Conservation (phyloP, 2,329 filamentous ascomycete genomes). For the Colletotrichum trifolii region DNA sequence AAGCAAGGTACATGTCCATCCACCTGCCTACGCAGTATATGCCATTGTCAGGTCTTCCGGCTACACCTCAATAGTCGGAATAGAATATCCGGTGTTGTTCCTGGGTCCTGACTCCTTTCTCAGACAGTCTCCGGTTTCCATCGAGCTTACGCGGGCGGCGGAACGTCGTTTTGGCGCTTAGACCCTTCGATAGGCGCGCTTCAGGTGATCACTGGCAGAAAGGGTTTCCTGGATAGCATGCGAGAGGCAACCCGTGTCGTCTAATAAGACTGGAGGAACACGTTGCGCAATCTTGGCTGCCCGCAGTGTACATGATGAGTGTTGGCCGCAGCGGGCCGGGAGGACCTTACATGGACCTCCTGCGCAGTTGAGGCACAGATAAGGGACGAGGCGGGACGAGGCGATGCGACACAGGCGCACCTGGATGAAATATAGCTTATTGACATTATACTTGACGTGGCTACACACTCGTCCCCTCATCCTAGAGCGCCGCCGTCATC, state of each 20-base stretch:
- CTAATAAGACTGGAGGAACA: constrained; percentile 11
- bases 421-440: not conserved
- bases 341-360: constrained; percentile 21
- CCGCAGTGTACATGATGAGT: too few relatives aligned
- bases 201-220: constrained; percentile 9
- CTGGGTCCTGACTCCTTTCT: not conserved
- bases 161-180: constrained; percentile 1
- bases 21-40: constrained; percentile 11
- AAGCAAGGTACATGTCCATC: constrained; percentile 22
- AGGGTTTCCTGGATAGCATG: constrained; percentile 16
- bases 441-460: too few relatives aligned
- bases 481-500: not conserved
- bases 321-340: constrained; percentile 2
- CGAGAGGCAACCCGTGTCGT: constrained; percentile 18
- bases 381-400: constrained; percentile 21
- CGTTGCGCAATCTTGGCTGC: constrained; percentile 5
- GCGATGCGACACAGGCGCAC: constrained; percentile 4
- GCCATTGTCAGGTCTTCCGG: too few relatives aligned
- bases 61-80: too few relatives aligned
- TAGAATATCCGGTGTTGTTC: constrained; percentile 6
- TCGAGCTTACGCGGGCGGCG: not conserved
- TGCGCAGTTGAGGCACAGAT: constrained; percentile 15
- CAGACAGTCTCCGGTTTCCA: not conserved
- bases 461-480: too few relatives aligned
- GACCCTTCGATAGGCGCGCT: not conserved